Base-by-base conservation (phyloP, 495 filamentous ascomycete genomes). In the Neohortaea acidophila region DNA sequence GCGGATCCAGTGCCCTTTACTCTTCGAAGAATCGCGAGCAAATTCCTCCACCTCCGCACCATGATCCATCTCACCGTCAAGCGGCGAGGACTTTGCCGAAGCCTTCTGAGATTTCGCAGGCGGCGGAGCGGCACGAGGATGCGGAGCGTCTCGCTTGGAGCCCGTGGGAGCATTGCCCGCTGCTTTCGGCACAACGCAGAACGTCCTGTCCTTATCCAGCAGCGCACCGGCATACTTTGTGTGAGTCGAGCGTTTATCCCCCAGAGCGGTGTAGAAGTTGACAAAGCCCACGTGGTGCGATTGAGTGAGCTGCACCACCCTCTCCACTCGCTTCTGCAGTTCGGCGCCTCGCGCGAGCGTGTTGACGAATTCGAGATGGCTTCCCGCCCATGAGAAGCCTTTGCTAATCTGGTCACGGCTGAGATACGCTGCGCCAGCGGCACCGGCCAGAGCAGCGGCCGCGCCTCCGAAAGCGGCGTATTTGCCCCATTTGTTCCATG, bases 281-380 rank as follows among this genome's bases (percentile, higher is more conserved):
- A 36, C 36, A 38, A 48, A 44, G 17, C 20, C 41, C 6, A 43
- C 26, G 20, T 41, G 38, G 33, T 46, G 52, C 21, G 42, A 48
- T 9, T 41, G 26, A 66, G 2, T 65, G 56, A 53, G 63, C 49
- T 58, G 21, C 46, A 51, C 53, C 44, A 13, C 72, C 50, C 69
- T 67, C 2, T 85, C 87, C 13, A 91, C 62, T 4, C 89, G 72
- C 42, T 67, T 65, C 29, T 72, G 69, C 22, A 96, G 59, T 46
- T 94, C 86, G 38, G 81, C 73, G 7, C 68, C 70, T 17, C 83
- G 73, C 42, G 79, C 75, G 2, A 97, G 68, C 51, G 81, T 87
- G 1, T 86, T 85, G 2, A 96, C 78, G 49, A 97, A 97, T 54
- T 86, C 84, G n/a, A 97, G 73, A 61, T 97, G 91, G 12, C 79